These are phyloP conservation scores for Vachellia pachyceras DNA, from an alignment of 306 rosid genomes.

Conservation along the genomic window DNA sequence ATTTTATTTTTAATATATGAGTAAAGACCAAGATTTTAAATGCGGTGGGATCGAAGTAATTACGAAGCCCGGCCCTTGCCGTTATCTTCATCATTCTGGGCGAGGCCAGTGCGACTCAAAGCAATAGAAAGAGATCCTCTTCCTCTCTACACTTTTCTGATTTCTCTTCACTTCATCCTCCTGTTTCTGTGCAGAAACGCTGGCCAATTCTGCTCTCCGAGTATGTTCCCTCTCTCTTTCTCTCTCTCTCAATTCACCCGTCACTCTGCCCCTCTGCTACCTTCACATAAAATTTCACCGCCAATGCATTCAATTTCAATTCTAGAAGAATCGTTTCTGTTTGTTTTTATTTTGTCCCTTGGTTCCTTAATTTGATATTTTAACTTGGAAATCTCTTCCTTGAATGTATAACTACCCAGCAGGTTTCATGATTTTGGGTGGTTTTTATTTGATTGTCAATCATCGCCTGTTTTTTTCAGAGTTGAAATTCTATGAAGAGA, in stretches of 20 bases:
- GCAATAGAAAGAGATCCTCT: neutral
- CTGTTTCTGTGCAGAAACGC: neutral
- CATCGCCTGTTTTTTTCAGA: neutral
- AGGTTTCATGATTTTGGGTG: constrained; percentile 12
- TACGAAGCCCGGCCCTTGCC: neutral
- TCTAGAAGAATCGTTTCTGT: neutral
- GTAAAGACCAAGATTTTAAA: neutral
- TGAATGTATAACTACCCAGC: neutral
- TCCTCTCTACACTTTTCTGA: neutral
- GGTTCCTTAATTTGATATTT: neutral
- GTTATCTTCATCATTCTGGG: neutral
- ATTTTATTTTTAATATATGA: no score
- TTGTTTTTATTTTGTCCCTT: neutral
- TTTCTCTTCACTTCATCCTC: neutral
- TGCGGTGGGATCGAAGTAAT: neutral
- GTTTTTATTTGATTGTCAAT: neutral
- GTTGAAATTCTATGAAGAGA: constrained; percentile 14
- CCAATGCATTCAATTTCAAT: neutral
- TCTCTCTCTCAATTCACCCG: neutral
- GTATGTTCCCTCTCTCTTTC: constrained; percentile 5
- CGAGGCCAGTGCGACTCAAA: neutral
- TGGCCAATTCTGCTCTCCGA: neutral
- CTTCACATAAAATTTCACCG: neutral
- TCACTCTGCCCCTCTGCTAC: neutral
- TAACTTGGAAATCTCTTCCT: constrained; percentile 24